Evolutionary conservation across 129 eudicot genomes (phyloP).

Genomic region (Flaveria robusta): DNA sequence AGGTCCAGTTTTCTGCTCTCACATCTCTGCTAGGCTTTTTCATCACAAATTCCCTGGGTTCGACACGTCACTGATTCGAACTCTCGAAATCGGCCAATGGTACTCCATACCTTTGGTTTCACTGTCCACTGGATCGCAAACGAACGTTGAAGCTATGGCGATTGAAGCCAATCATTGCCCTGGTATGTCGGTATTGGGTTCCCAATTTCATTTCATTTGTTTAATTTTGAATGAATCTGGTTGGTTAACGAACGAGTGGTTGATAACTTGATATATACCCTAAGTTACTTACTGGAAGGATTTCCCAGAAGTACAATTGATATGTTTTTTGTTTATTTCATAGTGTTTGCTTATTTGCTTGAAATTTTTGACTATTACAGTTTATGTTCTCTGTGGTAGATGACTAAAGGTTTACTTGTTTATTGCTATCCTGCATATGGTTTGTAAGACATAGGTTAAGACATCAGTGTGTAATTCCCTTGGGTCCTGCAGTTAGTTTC

Average conservation of each 20-base stretch:
- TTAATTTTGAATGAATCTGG: neutral
- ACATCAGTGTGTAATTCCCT: neutral
- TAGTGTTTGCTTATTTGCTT: no score
- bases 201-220: neutral
- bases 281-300: no score
- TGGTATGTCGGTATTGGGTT: slow-evolving; percentile 37
- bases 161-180: slow-evolving; percentile 92
- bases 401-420: neutral
- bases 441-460: neutral
- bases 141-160: slow-evolving; percentile 51
- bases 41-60: slow-evolving; percentile 78
- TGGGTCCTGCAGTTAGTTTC: neutral
- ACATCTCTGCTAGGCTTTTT: slow-evolving; percentile 68
- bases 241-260: neutral
- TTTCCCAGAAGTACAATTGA: no score
- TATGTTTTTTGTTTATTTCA: no score
- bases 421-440: neutral
- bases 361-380: no score
- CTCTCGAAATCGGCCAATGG: slow-evolving; percentile 59
- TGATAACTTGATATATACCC: no score
- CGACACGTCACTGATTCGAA: slow-evolving; percentile 58
- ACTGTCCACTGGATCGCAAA: slow-evolving; percentile 38
- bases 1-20: slow-evolving; percentile 77
- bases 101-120: slow-evolving; percentile 51
- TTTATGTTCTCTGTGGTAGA: neutral